A percentile compares a stretch with the other conserved stretches of the same genome.
phyloP scores from a whole-genome alignment of 2,329 filamentous ascomycete genomes.

The Penicillium aurantiogriseum region DNA sequence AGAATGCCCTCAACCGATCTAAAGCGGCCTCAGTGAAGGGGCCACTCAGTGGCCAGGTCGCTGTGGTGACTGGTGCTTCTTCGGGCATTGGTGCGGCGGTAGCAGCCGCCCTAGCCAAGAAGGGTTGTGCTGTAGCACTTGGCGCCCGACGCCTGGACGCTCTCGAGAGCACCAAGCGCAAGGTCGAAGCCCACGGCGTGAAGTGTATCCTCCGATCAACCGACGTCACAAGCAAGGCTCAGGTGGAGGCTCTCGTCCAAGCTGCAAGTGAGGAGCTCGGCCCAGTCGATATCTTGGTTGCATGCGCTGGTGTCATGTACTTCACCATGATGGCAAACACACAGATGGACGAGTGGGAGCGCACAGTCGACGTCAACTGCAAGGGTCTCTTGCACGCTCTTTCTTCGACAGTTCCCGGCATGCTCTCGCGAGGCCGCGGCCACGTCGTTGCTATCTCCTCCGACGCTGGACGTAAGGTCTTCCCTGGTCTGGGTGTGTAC shows the following conservation, averaged over 20 bases:
- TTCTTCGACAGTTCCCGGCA: slow-evolving; percentile 65
- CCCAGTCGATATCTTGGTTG: slow-evolving; percentile 73
- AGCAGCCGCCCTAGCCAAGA: slow-evolving; percentile 63
- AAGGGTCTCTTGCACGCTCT: slow-evolving; percentile 76
- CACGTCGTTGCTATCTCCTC: slow-evolving; percentile 81
- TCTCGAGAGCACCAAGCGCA: slow-evolving; percentile 65
- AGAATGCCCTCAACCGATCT: slow-evolving; percentile 46
- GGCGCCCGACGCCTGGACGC: slow-evolving; percentile 69
- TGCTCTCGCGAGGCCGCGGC: slow-evolving; percentile 67
- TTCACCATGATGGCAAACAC: slow-evolving; percentile 82
- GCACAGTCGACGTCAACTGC: slow-evolving; percentile 82
- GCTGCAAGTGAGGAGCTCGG: slow-evolving; percentile 63
- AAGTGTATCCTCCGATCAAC: slow-evolving; percentile 69
- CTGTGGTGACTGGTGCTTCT: slow-evolving; percentile 74
- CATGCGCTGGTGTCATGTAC: slow-evolving; percentile 83
- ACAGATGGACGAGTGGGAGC: slow-evolving; percentile 73
- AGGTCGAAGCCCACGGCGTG: slow-evolving; percentile 56
- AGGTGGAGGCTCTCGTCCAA: slow-evolving; percentile 66
- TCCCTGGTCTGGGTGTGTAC: slow-evolving; percentile 78
- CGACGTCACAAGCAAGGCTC: slow-evolving; percentile 65
- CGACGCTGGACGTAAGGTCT: slow-evolving; percentile 77
- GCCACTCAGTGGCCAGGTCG: slow-evolving; percentile 66
- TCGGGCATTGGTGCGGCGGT: slow-evolving; percentile 78
- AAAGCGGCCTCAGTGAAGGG: slow-evolving; percentile 51
- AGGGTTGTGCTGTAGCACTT: slow-evolving; percentile 70